Percentiles rank a stretch among this genome's conserved stretches.
Evolutionary conservation across 768 basidiomycete species (phyloP).

Genomic region (Basidioascus undulatus): DNA sequence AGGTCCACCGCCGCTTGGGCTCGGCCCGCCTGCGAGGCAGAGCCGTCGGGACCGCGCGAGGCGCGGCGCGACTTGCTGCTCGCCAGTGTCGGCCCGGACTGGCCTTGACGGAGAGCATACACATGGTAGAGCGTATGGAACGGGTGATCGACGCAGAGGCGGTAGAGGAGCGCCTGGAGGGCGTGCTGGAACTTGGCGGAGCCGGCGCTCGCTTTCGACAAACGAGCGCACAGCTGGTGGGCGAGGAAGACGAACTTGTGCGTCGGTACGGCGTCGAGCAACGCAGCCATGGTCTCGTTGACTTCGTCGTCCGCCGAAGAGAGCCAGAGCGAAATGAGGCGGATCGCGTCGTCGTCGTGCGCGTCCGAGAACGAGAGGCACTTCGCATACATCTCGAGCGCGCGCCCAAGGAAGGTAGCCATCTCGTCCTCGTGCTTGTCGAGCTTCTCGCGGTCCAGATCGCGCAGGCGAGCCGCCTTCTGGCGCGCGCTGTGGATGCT

Average conservation of each 20-base stretch:
- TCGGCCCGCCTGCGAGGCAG: constrained; percentile 35
- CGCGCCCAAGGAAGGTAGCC: constrained; percentile 40
- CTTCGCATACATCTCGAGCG: constrained; percentile 64
- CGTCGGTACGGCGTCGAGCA: constrained; percentile 39
- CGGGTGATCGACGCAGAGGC: constrained; percentile 64
- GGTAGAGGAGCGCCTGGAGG: constrained; percentile 39
- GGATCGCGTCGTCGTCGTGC: constrained; percentile 56
- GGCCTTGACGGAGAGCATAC: constrained; percentile 31
- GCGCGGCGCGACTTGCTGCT: constrained; percentile 9
- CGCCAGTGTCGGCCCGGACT: constrained; percentile 11
- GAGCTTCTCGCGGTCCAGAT: constrained; percentile 29
- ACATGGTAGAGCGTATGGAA: constrained; percentile 84
- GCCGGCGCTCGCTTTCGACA: constrained; percentile 25
- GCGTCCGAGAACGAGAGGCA: constrained; percentile 43
- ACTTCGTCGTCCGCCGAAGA: constrained; percentile 42
- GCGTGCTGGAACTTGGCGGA: constrained; percentile 27
- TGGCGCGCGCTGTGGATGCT: constrained; percentile 21
- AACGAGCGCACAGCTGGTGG: constrained; percentile 79
- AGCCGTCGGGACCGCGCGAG: neutral
- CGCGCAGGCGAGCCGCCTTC: constrained; percentile 27
- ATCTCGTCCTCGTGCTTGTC: constrained; percentile 24
- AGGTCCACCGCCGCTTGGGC: constrained; percentile 39
- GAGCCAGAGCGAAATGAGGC: constrained; percentile 79
- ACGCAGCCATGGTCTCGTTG: constrained; percentile 18
- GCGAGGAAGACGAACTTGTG: constrained; percentile 75